Percentiles rank a stretch among this genome's conserved stretches.
phyloP scores from a whole-genome alignment of 1,139 yeast genomes.

The Pichia sp. region DNA sequence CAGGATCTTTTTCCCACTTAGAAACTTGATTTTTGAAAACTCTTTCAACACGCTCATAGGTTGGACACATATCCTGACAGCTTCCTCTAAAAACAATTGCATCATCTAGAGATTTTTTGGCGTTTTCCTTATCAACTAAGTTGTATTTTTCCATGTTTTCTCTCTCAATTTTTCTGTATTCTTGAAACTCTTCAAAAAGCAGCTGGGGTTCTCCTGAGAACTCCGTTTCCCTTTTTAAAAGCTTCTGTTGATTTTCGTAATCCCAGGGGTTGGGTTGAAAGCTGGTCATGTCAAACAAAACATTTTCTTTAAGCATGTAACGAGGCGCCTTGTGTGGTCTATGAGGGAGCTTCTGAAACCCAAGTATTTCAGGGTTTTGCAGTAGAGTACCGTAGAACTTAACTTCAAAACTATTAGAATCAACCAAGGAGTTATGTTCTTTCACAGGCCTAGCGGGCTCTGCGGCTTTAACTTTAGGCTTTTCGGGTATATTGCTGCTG shows the following conservation, averaged over 20 bases:
- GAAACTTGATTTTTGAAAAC: constrained; percentile 85
- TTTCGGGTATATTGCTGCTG: background rate
- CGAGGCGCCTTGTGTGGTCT: constrained; percentile 24
- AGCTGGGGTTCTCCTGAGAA: constrained; percentile 42
- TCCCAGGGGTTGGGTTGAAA: constrained; percentile 50
- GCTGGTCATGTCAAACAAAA: constrained; percentile 27
- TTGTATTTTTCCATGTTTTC: constrained; percentile 76
- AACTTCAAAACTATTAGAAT: constrained; percentile 20
- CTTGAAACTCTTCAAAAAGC: constrained; percentile 58
- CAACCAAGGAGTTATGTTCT: background rate
- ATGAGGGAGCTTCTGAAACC: constrained; percentile 25
- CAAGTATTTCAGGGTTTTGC: constrained; percentile 24
- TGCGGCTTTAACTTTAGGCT: background rate
- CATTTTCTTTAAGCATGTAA: constrained; percentile 31
- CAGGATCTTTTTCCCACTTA: constrained; percentile 65
- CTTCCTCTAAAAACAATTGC: constrained; percentile 87
- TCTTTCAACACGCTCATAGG: constrained; percentile 85
- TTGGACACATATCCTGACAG: constrained; percentile 92
- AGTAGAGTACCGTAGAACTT: constrained; percentile 30
- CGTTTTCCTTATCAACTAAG: constrained; percentile 83
- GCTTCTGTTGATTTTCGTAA: constrained; percentile 45
- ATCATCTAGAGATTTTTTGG: constrained; percentile 73
- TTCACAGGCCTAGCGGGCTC: background rate
- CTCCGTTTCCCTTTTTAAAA: constrained; percentile 40
- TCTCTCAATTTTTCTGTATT: constrained; percentile 74